Base-by-base conservation (phyloP, 2,329 filamentous ascomycete genomes). In the Penicillium sp. region DNA sequence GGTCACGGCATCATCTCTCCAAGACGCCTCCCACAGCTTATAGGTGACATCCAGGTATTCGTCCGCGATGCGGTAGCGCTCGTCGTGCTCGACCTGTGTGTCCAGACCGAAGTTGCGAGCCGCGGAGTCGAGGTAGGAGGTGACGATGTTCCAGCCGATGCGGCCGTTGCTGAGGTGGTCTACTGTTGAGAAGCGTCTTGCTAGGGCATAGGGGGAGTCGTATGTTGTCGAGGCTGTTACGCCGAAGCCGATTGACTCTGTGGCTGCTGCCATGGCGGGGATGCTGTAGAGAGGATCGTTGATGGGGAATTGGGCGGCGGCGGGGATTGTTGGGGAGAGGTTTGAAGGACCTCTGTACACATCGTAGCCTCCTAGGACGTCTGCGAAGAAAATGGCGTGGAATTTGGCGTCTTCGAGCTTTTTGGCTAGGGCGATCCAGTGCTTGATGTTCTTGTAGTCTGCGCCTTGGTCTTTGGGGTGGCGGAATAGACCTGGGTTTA, bases 191-290 rank as follows among this genome's bases (percentile, higher is more conserved):
- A 84, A 81, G 2, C 80, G 78, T 2, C 81, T 74, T 1, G 81
- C 81, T 9, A 83, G 74, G 47, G 82, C 80, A 44, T 82, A 83
- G 5, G 81, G 80, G 48, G 80, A 74, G 22, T 84, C 81, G 50
- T 82, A 83, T 0, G 81, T 84, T 0, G 80, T 82, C 0, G 79
- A 81, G 0, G 81, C 81, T 0, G 81, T 84, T 1, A 81, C 78
- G 0, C 79, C 81, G 4, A 84, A 79, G 0, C 79, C 72, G 53
- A 82, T 69, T 20, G 73, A 75, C 58, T 78, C 74, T 0, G 79
- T 79, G 3, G 73, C 75, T 5, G 78, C 72, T 7, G 78, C 77
- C 74, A 81, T 75, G 2, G 78, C 78, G 1, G 79, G 70, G 13
- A 81, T 71, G 26, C 69, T 68, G 55, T 72, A 74, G 14, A 74